phyloP scores from a whole-genome alignment of 2,329 filamentous ascomycete species.

The Volutella citrinella region DNA sequence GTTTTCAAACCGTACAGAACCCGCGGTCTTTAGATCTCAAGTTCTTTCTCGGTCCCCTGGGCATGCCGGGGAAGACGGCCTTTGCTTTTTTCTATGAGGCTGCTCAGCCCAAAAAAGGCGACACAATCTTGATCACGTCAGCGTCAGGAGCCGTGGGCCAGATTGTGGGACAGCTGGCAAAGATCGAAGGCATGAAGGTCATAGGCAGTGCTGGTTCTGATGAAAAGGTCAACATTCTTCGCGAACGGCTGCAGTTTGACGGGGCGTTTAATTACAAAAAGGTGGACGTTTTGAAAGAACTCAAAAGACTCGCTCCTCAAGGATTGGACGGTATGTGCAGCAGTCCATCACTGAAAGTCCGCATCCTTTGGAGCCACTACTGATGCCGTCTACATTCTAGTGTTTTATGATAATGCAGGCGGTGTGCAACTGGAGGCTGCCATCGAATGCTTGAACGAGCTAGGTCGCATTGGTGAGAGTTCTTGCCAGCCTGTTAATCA shows the following conservation, averaged over 20 bases:
- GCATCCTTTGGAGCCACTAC: no score
- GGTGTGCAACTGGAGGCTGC: slow-evolving; percentile 67
- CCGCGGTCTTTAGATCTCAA: slow-evolving; percentile 58
- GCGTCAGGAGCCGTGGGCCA: slow-evolving; percentile 74
- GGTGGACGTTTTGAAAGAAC: slow-evolving; percentile 61
- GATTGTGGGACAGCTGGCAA: slow-evolving; percentile 72
- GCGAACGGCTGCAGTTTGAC: slow-evolving; percentile 67
- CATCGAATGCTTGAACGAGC: no score
- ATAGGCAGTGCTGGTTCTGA: slow-evolving; percentile 75
- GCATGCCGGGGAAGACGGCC: slow-evolving; percentile 75
- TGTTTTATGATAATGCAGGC: slow-evolving; percentile 80
- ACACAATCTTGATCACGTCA: slow-evolving; percentile 75
- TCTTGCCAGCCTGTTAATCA: no score
- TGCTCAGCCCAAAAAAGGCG: slow-evolving; percentile 70
- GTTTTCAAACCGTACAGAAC: slow-evolving; percentile 57
- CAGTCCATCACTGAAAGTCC: neutral
- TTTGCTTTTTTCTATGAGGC: slow-evolving; percentile 74
- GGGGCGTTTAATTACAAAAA: slow-evolving; percentile 79
- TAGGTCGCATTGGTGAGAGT: no score
- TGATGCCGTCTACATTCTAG: neutral
- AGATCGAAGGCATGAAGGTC: slow-evolving; percentile 70
- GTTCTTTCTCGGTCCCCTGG: slow-evolving; percentile 66
- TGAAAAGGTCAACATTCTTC: slow-evolving; percentile 70
- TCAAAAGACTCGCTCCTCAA: slow-evolving; percentile 64
- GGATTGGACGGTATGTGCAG: slow-evolving; percentile 58